Percentiles rank a stretch among this genome's conserved stretches.
These are phyloP conservation scores for Globisporangium irregulare DNA, from an alignment of 352 stramenopile species.

Conservation along the genomic window DNA sequence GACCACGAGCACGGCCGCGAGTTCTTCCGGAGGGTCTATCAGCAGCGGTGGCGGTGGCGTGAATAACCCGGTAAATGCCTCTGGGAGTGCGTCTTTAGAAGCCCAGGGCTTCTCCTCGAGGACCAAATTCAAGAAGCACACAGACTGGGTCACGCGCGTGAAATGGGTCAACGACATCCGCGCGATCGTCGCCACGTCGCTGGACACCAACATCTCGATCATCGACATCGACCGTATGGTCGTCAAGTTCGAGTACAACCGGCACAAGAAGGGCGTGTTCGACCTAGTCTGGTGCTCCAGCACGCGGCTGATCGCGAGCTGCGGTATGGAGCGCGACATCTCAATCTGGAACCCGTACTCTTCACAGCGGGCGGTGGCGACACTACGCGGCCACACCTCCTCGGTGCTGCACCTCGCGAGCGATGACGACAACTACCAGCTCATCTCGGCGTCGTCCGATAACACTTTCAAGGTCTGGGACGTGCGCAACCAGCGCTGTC, in stretches of 20 bases:
- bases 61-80: constrained; percentile 28
- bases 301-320: constrained; percentile 76
- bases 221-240: constrained; percentile 76
- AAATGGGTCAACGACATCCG: constrained; percentile 84
- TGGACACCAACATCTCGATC: constrained; percentile 81
- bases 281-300: constrained; percentile 74
- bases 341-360: constrained; percentile 90
- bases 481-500: constrained; percentile 72
- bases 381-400: constrained; percentile 66
- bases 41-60: constrained; percentile 3
- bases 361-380: constrained; percentile 71
- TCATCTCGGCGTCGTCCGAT: constrained; percentile 77
- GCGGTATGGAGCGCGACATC: constrained; percentile 83
- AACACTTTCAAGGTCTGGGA: constrained; percentile 88
- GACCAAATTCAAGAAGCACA: constrained; percentile 81
- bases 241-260: constrained; percentile 81
- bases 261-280: constrained; percentile 84
- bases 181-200: constrained; percentile 70
- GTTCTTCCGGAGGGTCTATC: constrained; percentile 6
- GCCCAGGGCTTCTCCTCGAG: constrained; percentile 59
- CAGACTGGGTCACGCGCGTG: constrained; percentile 80
- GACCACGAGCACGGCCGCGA: constrained; percentile 19
- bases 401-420: constrained; percentile 74
- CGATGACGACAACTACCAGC: constrained; percentile 83
- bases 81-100: constrained; percentile 52